Evolutionary conservation across 768 basidiomycete genomes (phyloP), one percentile per base, ranked within the genome.

Genomic region (Tricholoma saponaceum): DNA sequence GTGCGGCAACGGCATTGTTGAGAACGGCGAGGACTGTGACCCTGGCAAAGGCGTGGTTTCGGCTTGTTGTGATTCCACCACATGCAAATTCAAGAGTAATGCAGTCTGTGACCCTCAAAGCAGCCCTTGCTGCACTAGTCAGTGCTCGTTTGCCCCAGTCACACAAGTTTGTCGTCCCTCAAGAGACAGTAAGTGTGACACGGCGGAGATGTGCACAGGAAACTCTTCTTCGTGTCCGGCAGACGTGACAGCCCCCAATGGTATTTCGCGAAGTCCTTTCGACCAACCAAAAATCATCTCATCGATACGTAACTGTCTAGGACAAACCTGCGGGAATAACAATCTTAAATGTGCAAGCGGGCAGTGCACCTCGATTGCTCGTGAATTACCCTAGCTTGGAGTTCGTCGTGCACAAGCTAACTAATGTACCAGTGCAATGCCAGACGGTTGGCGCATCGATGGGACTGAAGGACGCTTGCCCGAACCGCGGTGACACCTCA

Each of bases 1-100:
- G 85, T 90, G 87, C 65, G 88, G 90, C 25, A 92, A 92, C 70
- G 90, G 90, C 51, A 91, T 92, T 59, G 84, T 90, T 52, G 90
- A 91, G 67, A 69, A 64, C 0, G 92, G 90, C 28, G 93, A 96
- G 73, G 89, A 95, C 37, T 95, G 93, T 68, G 92, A 96, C 70
- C 92, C 92, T 0, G 89, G 89, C 28, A 63, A 68, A 33, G 86
- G 83, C 54, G 66, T 76, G 10, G 74, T 75, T 43, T 84, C 84
- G 4, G 71, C 79, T 2, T 95, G 92, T 73, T 95, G 92, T 75
- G 83, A 95, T 70, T 61, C 82, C 3, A 63, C 73, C 20, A 87
- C 86, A 9, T 92, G 90, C 77, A 90, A 90, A 72, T 90, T 93
- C 77, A 81, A 67, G 50, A 60, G 70, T 23, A 83, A 82, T 28